Evolutionary conservation across 371 early-diverging fungal species (phyloP), one percentile per base, ranked within the genome.

Genomic region (Nematocida sp.): DNA sequence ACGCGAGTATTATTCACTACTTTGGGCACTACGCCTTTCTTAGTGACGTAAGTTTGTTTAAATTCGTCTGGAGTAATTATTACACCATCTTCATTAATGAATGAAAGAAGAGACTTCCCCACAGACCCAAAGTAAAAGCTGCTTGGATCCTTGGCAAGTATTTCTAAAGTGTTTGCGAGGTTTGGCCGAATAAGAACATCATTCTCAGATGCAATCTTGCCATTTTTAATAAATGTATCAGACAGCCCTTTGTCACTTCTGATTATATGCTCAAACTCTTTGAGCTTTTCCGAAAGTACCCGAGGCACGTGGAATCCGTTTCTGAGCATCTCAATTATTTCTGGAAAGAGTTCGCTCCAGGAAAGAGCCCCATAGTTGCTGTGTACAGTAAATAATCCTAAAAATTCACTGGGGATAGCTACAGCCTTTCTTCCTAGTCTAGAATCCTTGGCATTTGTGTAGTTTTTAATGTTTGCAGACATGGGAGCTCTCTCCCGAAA

Each of bases 401-500:
- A 89, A 9, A 95, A 86, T 85, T 95, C 95, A 13, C 94, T 94
- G 15, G 97, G 98, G 1, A 95, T 91, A 46, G 90, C 96, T 7
- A 95, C 90, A 3, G 94, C 85, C 56, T 93, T 84, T 0, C 93
- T 93, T 13, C 95, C 95, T 50, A 85, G 66, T 82, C 89, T 89
- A 0, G 94, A 69, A 39, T 84, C 85, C 6, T 92, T 91, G 64
- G 92, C 84, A 9, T 88, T 73, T 55, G 85, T 83, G 86, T 89
- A 95, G 92, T 94, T 92, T 73, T 91, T 90, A 44, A 84, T 80
- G 20, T 84, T 87, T 0, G 94, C 88, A 6, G 88, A 91, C n/a
- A 83, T 86, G 4, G 95, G 94, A 0, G 98, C 96, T 0, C 88
- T 89, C 87, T 98, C 99, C 61, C 99, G 52, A 91, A 92, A 45